A percentile compares a stretch with the other conserved stretches of the same genome.
These are phyloP conservation scores for Syzygium aromaticum DNA, from an alignment of 345 rosid genomes.

Conservation along the genomic window DNA sequence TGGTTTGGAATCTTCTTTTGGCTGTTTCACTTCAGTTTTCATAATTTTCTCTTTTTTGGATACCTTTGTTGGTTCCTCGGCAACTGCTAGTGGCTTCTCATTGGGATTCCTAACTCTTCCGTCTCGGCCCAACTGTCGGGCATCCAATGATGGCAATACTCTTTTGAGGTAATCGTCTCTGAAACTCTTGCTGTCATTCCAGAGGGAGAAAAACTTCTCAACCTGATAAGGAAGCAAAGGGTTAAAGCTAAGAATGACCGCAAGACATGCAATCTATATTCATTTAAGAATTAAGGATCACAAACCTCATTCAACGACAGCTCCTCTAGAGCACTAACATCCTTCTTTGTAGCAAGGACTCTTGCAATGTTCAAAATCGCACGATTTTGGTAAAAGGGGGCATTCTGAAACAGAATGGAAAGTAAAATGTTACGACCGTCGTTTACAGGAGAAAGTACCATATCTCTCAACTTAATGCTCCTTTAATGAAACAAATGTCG, in stretches of 20 bases:
- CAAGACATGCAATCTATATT: not conserved
- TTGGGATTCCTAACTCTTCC: slow-evolving; percentile 54
- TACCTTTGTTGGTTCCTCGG: slow-evolving; percentile 18
- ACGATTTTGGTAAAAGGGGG: slow-evolving; percentile 34
- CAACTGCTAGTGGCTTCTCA: slow-evolving; percentile 47
- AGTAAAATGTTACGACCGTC: not conserved
- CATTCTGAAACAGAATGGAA: slow-evolving; percentile 34
- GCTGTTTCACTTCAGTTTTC: slow-evolving; percentile 43
- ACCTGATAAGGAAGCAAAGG: slow-evolving; percentile 26
- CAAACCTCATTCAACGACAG: slow-evolving; percentile 44
- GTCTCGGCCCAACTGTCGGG: slow-evolving; percentile 54
- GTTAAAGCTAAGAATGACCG: slow-evolving; percentile 8
- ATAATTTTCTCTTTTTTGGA: slow-evolving; percentile 23
- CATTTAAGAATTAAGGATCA: not conserved
- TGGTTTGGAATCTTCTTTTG: slow-evolving; percentile 58
- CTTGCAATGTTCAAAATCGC: slow-evolving; percentile 41
- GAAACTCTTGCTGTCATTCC: slow-evolving; percentile 58
- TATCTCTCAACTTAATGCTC: not conserved
- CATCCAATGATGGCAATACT: slow-evolving; percentile 50
- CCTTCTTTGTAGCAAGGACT: slow-evolving; percentile 51
- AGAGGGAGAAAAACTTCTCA: slow-evolving; percentile 69
- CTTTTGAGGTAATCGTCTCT: slow-evolving; percentile 88
- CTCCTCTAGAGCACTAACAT: slow-evolving; percentile 47
- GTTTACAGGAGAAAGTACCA: not conserved
- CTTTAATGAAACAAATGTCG: not conserved